Base-by-base conservation (phyloP, 2,329 filamentous ascomycete species). In the Daldinia sp. region DNA sequence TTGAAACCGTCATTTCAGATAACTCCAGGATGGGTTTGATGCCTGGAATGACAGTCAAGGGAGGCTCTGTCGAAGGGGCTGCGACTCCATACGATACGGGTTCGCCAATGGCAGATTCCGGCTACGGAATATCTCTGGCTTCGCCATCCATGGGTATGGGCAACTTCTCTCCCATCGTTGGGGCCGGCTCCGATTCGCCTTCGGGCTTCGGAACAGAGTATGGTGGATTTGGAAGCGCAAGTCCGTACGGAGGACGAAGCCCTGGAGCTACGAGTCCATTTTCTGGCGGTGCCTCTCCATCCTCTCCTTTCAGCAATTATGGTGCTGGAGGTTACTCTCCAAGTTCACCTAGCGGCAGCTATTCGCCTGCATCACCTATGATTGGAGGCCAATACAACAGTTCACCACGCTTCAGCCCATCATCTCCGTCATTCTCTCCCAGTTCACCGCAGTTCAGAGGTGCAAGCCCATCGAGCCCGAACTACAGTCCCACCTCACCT, bases 31-130 rank as follows among this genome's bases (percentile, higher is more conserved):
- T 91, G 84, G 92, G 91, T 75, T 87, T 94, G 54, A 93, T 93
- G 87, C 89, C 91, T 62, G 92, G 91, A 59, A 90, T 95, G 81
- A 90, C 91, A 13, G 86, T 90, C 73, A 94, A 94, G 83, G 91
- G 90, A 65, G 87, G 88, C 64, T 89, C 91, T 68, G 86, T 91
- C 53, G 92, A 92, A 68, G 96, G 96, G 73, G 93, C 93, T 61
- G 93, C 94, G 46, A 99, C 96, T 7, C 97, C 97, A 1, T 99
- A 99, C 81, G 96, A 98, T 78, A 92, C 90, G 26, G 92, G 92
- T 48, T 95, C 92, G 56, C 93, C 93, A 4, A 90, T 94, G 81
- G 87, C 86, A 6, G 91, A 94, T 74, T 89, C 88, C 42, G 91
- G 91, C 57, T 90, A 89, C 46, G 76, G 76, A 74, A 80, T 89